phyloP scores from a whole-genome alignment of 1,284 basidiomycete genomes.

The Fistulinella cinereoalba region DNA sequence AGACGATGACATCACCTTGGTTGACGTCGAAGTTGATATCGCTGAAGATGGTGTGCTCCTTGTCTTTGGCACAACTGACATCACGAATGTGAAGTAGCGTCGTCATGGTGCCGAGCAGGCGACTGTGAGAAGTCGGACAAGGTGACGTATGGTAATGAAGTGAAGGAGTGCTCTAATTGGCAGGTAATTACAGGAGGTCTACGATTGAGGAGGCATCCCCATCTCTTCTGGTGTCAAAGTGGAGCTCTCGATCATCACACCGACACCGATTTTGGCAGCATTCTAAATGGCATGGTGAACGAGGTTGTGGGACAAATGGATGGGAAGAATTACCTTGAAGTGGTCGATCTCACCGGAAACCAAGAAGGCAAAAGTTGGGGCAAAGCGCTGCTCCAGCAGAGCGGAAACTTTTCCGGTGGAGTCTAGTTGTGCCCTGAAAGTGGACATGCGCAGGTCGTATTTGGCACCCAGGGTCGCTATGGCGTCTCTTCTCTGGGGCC shows the following conservation, averaged over 20 bases:
- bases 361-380: slow-evolving; percentile 92
- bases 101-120: slow-evolving; percentile 10
- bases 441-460: slow-evolving; percentile 93
- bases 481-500: slow-evolving; percentile 82
- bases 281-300: slow-evolving; percentile 52
- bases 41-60: slow-evolving; percentile 44
- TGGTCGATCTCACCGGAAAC: slow-evolving; percentile 98
- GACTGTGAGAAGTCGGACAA: too few species aligned
- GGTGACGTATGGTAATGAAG: too few species aligned
- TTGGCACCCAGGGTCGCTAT: slow-evolving; percentile 92
- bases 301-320: not conserved
- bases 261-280: slow-evolving; percentile 90
- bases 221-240: slow-evolving; percentile 77
- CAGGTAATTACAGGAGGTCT: slow-evolving; percentile 34
- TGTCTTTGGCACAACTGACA: slow-evolving; percentile 28
- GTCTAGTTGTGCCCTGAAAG: slow-evolving; percentile 91
- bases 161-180: too few species aligned
- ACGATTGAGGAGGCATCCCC: slow-evolving; percentile 57
- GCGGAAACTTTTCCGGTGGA: slow-evolving; percentile 93
- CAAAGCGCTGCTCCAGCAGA: slow-evolving; percentile 93
- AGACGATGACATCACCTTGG: slow-evolving; percentile 68
- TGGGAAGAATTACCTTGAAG: slow-evolving; percentile 74
- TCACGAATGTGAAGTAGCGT: slow-evolving; percentile 24
- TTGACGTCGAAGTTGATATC: slow-evolving; percentile 59
- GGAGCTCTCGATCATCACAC: slow-evolving; percentile 92